phyloP scores from a whole-genome alignment of 148 eudicot genomes.

The Pharnaceum exiguum region DNA sequence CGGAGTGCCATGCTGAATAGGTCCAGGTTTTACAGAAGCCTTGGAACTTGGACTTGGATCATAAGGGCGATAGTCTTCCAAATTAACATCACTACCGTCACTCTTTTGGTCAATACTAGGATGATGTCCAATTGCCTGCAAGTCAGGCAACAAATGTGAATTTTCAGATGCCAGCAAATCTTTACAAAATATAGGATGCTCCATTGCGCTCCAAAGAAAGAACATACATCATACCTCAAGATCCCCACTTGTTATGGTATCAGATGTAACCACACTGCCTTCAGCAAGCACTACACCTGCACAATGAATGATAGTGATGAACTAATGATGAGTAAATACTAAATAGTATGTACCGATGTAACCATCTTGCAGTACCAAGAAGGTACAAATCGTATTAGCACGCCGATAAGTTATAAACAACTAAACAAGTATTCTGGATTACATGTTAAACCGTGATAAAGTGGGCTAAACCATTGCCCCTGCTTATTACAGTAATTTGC shows the following conservation, averaged over 20 bases:
- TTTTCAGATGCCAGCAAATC: not conserved
- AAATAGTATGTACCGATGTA: too few relatives aligned
- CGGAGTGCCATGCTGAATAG: constrained; percentile 21
- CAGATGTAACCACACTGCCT: not conserved
- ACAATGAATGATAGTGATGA: not conserved
- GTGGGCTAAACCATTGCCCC: too few relatives aligned
- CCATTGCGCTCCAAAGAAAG: too few relatives aligned
- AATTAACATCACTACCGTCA: not conserved
- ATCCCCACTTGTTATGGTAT: not conserved
- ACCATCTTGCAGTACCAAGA: too few relatives aligned
- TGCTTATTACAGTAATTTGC: too few relatives aligned
- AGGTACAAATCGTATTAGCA: too few relatives aligned
- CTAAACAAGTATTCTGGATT: too few relatives aligned
- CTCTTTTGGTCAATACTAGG: not conserved
- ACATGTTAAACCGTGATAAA: too few relatives aligned
- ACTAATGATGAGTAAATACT: constrained; percentile 1
- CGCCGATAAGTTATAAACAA: too few relatives aligned
- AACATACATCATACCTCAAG: too few relatives aligned
- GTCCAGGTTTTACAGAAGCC: constrained; percentile 15
- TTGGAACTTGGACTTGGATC: constrained; percentile 29
- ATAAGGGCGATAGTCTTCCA: constrained; percentile 24
- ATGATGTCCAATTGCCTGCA: not conserved
- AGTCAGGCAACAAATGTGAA: not conserved
- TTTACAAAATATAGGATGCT: too few relatives aligned
- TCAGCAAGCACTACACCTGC: constrained; percentile 4